These are phyloP conservation scores for Orbilia javanica DNA, from an alignment of 2,329 filamentous ascomycete genomes.

Conservation along the genomic window DNA sequence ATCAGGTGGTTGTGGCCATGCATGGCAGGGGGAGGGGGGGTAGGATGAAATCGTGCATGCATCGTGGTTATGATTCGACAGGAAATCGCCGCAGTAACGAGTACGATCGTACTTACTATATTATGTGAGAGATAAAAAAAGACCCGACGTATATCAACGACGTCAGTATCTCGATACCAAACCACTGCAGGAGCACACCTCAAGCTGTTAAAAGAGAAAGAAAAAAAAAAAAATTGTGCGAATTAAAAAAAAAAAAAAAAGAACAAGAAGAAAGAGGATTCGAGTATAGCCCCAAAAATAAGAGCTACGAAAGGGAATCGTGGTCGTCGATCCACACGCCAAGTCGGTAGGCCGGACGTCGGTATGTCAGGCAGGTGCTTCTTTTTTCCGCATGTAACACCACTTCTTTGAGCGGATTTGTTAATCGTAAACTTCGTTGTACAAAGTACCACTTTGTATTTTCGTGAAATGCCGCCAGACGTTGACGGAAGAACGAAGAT, in stretches of 20 bases:
- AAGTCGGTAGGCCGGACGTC: slow-evolving; percentile 19
- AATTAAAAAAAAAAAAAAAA: not conserved
- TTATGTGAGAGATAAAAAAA: not conserved
- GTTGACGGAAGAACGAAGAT: not conserved
- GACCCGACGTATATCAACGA: not conserved
- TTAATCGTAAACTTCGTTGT: slow-evolving; percentile 53
- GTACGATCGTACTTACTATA: not conserved
- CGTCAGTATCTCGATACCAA: not conserved
- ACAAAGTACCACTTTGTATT: slow-evolving; percentile 48
- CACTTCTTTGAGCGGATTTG: slow-evolving; percentile 11
- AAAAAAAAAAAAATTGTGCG: too few species aligned
- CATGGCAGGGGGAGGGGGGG: slow-evolving; percentile 26
- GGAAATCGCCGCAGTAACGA: not conserved
- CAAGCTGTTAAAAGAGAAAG: too few species aligned
- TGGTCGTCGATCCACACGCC: slow-evolving; percentile 11
- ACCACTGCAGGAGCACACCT: too few species aligned
- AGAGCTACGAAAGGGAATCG: not conserved
- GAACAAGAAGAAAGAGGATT: too few species aligned
- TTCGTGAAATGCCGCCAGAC: slow-evolving; percentile 26
- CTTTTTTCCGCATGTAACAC: not conserved
- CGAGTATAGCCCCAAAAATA: too few species aligned
- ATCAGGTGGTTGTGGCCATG: slow-evolving; percentile 47
- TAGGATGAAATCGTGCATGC: slow-evolving; percentile 8
- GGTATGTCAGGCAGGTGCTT: slow-evolving; percentile 20
- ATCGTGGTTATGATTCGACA: slow-evolving; percentile 20